A percentile compares a stretch with the other conserved stretches of the same genome.
These are phyloP conservation scores for Pyrenophora seminiperda DNA, from an alignment of 2,329 filamentous ascomycete genomes.

Conservation along the genomic window DNA sequence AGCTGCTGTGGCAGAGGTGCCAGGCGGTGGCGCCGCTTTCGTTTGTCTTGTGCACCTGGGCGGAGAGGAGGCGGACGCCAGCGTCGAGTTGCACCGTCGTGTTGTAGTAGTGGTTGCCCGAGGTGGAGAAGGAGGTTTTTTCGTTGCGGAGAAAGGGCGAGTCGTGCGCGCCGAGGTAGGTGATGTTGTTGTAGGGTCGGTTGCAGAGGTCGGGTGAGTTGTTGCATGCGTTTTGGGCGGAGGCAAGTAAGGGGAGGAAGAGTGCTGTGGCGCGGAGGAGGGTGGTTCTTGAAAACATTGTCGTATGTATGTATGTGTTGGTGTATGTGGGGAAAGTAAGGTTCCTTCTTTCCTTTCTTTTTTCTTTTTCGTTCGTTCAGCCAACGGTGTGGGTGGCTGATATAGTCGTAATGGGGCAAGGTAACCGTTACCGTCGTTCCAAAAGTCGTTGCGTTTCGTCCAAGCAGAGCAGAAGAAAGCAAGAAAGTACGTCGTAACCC, in stretches of 20 bases:
- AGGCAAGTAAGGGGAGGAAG: slow-evolving; percentile 34
- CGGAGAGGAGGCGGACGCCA: slow-evolving; percentile 72
- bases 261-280: slow-evolving; percentile 35
- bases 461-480: too few relatives aligned
- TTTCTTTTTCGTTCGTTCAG: neutral
- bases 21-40: slow-evolving; percentile 51
- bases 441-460: slow-evolving; percentile 5
- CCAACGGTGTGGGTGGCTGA: too few relatives aligned
- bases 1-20: slow-evolving; percentile 72
- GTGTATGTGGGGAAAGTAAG: neutral
- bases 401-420: too few relatives aligned
- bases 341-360: too few relatives aligned
- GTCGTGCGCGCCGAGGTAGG: slow-evolving; percentile 78
- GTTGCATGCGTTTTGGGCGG: slow-evolving; percentile 67
- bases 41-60: slow-evolving; percentile 70
- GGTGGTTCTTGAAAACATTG: slow-evolving; percentile 38
- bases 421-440: too few relatives aligned
- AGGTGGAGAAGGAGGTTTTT: slow-evolving; percentile 64
- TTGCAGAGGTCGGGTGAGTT: slow-evolving; percentile 77
- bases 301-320: slow-evolving; percentile 13
- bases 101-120: slow-evolving; percentile 76
- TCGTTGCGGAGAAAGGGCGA: slow-evolving; percentile 71
- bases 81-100: slow-evolving; percentile 72
- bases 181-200: slow-evolving; percentile 74
- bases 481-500: too few relatives aligned